These are phyloP conservation scores for Epichloe elymi DNA, from an alignment of 2,329 filamentous ascomycete genomes.

Conservation along the genomic window DNA sequence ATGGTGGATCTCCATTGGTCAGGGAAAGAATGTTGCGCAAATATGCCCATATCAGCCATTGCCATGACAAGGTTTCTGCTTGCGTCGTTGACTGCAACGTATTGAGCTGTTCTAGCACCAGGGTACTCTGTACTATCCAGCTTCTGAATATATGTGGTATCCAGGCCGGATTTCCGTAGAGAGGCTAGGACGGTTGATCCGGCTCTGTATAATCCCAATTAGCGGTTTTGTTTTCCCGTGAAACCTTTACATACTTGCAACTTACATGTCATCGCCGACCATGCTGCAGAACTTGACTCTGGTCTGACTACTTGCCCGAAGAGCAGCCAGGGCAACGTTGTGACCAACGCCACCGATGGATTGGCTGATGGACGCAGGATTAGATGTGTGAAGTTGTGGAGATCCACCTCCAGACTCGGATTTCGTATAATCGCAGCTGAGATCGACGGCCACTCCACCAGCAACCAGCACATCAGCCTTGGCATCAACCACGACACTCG, in stretches of 20 bases:
- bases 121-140: slow-evolving; percentile 34
- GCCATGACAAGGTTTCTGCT: slow-evolving; percentile 77
- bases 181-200: slow-evolving; percentile 60
- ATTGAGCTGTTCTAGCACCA: slow-evolving; percentile 67
- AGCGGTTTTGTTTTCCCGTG: not conserved
- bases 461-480: slow-evolving; percentile 65
- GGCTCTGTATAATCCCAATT: slow-evolving; percentile 31
- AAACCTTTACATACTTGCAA: slow-evolving; percentile 1
- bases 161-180: slow-evolving; percentile 51
- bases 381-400: slow-evolving; percentile 64
- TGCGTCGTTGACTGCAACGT: slow-evolving; percentile 76
- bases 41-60: slow-evolving; percentile 91
- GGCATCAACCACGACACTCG: slow-evolving; percentile 7
- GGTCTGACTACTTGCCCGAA: slow-evolving; percentile 45
- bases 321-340: slow-evolving; percentile 78
- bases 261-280: slow-evolving; percentile 64
- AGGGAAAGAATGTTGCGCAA: slow-evolving; percentile 43
- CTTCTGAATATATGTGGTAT: slow-evolving; percentile 47
- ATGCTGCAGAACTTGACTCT: slow-evolving; percentile 67
- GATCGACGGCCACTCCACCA: slow-evolving; percentile 79
- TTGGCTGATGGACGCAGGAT: slow-evolving; percentile 68
- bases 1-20: slow-evolving; percentile 49
- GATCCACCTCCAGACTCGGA: slow-evolving; percentile 16
- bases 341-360: slow-evolving; percentile 83
- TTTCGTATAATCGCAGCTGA: slow-evolving; percentile 61